Conservation (phyloP, 495 filamentous ascomycete species). For the Penicillium pancosmium region DNA sequence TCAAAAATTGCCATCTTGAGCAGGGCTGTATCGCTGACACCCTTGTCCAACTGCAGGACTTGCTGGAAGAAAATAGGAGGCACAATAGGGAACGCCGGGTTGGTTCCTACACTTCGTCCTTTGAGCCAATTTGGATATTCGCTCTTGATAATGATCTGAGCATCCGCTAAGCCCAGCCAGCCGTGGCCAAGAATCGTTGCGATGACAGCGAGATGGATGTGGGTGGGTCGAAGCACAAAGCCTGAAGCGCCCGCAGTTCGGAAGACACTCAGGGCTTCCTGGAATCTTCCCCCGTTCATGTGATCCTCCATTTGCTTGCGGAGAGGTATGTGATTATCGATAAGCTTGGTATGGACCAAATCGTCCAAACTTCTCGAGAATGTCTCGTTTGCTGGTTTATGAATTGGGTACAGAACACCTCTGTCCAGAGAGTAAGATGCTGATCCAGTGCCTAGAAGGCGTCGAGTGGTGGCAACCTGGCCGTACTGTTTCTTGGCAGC, state of each 20-base stretch:
- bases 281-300: conserved; percentile 40
- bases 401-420: conserved; percentile 20
- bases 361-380: conserved; percentile 33
- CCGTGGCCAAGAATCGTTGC: conserved; percentile 39
- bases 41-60: conserved; percentile 28
- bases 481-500: conserved; percentile 39
- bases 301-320: conserved; percentile 41
- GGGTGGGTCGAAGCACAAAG: conserved; percentile 33
- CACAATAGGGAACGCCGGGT: conserved; percentile 23
- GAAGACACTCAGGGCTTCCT: conserved; percentile 32
- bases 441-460: conserved; percentile 36
- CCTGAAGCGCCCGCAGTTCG: conserved; percentile 28
- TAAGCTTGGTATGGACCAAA: conserved; percentile 28
- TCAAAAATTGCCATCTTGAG: conserved; percentile 43
- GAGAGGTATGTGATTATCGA: conserved; percentile 38
- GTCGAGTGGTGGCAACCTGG: conserved; percentile 36
- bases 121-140: conserved; percentile 28
- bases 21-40: conserved; percentile 23
- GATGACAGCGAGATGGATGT: conserved; percentile 43
- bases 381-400: conserved; percentile 14
- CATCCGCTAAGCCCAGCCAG: conserved; percentile 24
- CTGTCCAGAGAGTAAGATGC: conserved; percentile 17
- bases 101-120: conserved; percentile 11
- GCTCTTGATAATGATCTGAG: conserved; percentile 34
- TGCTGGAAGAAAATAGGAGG: conserved; percentile 45